These are phyloP conservation scores for Xylariaceae sp. DNA, from an alignment of 2,329 filamentous ascomycete genomes.

Conservation along the genomic window DNA sequence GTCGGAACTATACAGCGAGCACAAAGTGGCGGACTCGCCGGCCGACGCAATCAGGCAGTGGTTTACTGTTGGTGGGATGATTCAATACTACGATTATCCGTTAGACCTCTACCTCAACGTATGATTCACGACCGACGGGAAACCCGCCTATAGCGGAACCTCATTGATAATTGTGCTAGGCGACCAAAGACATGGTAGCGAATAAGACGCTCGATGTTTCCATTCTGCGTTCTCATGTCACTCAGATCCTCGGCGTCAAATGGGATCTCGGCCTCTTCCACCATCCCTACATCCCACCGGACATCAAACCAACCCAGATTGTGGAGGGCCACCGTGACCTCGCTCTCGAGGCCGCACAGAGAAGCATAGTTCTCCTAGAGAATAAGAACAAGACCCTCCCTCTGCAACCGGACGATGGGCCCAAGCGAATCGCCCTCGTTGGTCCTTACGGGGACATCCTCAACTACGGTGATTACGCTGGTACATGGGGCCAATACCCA, in stretches of 20 bases:
- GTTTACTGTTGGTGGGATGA: constrained; percentile 43
- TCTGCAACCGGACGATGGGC: constrained; percentile 28
- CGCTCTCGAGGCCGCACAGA: constrained; percentile 41
- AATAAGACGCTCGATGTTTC: constrained; percentile 36
- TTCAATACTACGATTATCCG: constrained; percentile 44
- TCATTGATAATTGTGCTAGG: constrained; percentile 25
- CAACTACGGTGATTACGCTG: constrained; percentile 44
- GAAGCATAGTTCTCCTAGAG: constrained; percentile 41
- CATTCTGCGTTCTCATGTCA: constrained; percentile 37
- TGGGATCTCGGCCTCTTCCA: constrained; percentile 43
- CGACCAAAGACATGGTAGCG: constrained; percentile 34
- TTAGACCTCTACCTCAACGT: constrained; percentile 38
- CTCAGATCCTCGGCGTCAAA: constrained; percentile 39
- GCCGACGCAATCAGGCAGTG: constrained; percentile 41
- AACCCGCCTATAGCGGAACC: constrained; percentile 32
- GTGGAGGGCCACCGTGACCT: constrained; percentile 35
- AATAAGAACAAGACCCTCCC: constrained; percentile 40
- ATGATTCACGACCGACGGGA: constrained; percentile 27
- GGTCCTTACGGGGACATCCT: constrained; percentile 40
- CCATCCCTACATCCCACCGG: constrained; percentile 35
- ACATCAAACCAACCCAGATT: constrained; percentile 35
- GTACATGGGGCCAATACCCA: constrained; percentile 40
- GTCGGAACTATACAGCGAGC: constrained; percentile 33
- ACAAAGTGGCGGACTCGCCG: constrained; percentile 37
- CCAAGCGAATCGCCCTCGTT: constrained; percentile 38